Base-by-base conservation (phyloP, 2,329 filamentous ascomycete genomes). In the Fusarium goolgardi region DNA sequence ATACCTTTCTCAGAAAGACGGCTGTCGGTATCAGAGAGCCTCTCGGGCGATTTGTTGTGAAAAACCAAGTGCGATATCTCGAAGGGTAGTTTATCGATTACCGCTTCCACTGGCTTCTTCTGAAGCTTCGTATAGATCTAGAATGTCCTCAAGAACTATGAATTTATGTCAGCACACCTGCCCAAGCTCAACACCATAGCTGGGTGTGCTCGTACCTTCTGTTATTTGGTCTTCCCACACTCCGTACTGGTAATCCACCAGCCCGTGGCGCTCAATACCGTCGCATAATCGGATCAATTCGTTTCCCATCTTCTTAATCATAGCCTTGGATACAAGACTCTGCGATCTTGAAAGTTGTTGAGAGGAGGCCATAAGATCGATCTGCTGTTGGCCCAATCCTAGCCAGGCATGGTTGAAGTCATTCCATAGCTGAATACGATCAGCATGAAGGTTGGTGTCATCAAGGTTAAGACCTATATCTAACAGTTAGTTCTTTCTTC, bases 221-320 rank as follows among this genome's bases (percentile, higher is more conserved):
- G 96, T 87, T 72, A 98, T 97, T 75, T 92, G 89, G 76, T 98
- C 94, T 79, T 98, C 96, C 88, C 93, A 96, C 27, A 98, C 92
- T 11, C 96, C 96, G 81, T 97, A 96, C 75, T 98, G 91, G 77
- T 98, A 99, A 80, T 99, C 96, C 13, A 99, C 93, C 47, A 99
- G 82, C n/a, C 96, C 96, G 76, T 96, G 90, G 70, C 91, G 90
- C 78, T 98, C 95, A 65, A 98, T 87, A 51, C 87, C 87, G 76
- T 98, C 94, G 76, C 94, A 97, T 51, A 97, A 83, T 51, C 89
- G 86, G 57, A 97, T 86, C 31, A 99, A 80, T 73, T 97, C 91
- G 55, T 91, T 90, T 15, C 92, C 93, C 86, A 98, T 90, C 70
- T 89, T 90, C 73, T 92, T 88, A 49, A 98, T 83, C 25, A 84